These are phyloP conservation scores for Aristolochia fimbriata DNA, from an alignment of 164 flowering plant genomes.

Conservation along the genomic window DNA sequence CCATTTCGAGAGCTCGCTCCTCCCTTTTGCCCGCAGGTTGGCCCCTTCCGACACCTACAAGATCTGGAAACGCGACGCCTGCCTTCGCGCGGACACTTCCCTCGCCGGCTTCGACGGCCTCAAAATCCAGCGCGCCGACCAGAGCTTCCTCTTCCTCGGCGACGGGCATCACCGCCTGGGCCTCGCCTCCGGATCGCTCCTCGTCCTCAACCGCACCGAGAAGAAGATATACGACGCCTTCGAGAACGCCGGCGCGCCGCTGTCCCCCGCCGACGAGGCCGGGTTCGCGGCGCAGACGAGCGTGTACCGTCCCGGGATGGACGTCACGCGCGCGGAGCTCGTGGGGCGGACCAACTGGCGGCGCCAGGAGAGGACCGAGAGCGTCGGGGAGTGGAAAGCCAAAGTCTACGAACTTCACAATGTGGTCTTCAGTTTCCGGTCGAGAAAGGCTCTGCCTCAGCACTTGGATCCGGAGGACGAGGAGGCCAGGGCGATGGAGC, in stretches of 20 bases:
- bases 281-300: conserved; percentile 59
- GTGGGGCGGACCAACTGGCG: conserved; percentile 77
- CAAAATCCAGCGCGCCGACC: conserved; percentile 81
- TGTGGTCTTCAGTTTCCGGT: conserved; percentile 71
- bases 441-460: conserved; percentile 42
- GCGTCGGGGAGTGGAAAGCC: conserved; percentile 82
- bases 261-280: conserved; percentile 52
- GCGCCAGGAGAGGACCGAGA: conserved; percentile 69
- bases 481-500: conserved; percentile 17
- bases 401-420: conserved; percentile 76
- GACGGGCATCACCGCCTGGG: conserved; percentile 36
- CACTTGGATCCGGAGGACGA: background rate
- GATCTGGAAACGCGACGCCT: conserved; percentile 90
- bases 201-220: conserved; percentile 65
- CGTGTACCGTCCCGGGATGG: conserved; percentile 91
- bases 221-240: conserved; percentile 63
- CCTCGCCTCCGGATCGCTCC: conserved; percentile 49
- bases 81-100: conserved; percentile 83
- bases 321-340: conserved; percentile 77
- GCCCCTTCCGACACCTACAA: conserved; percentile 93
- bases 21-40: conserved; percentile 77
- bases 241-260: conserved; percentile 69
- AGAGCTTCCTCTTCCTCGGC: conserved; percentile 82
- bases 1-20: conserved; percentile 90
- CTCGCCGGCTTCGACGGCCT: conserved; percentile 91